Evolutionary conservation across 176 grass and related monocot genomes (phyloP).

Genomic region (Rhynchospora pubera): DNA sequence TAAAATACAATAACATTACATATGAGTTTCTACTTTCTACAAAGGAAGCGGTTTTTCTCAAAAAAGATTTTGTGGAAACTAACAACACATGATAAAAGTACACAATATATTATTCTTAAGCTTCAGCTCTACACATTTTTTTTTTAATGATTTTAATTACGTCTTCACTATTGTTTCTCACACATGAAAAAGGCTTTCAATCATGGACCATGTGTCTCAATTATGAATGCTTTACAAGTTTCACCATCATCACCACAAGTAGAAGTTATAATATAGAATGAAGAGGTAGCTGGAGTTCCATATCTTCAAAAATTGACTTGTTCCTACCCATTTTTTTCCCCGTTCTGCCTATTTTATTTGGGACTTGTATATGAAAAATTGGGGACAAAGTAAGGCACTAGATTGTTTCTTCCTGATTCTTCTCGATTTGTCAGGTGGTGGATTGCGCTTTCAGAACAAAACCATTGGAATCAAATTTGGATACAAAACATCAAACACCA

Average conservation of each 20-base stretch:
- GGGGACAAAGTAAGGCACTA: neutral
- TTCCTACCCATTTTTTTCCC: neutral
- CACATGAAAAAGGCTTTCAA: neutral
- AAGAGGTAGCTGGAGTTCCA: neutral
- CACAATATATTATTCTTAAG: neutral
- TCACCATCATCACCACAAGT: too few species aligned
- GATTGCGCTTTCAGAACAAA: constrained; percentile 22
- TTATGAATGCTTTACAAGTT: neutral
- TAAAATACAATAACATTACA: too few species aligned
- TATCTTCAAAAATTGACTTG: neutral
- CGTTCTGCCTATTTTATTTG: neutral
- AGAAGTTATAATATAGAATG: too few species aligned
- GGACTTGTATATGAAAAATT: neutral
- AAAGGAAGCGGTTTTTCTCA: too few species aligned
- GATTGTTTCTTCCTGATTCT: constrained; percentile 12
- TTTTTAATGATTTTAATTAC: too few species aligned
- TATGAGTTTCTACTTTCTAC: too few species aligned
- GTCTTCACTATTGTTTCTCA: neutral
- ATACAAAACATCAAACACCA: constrained; percentile 21
- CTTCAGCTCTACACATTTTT: neutral
- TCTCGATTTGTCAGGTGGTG: constrained; percentile 5
- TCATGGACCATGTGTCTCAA: neutral
- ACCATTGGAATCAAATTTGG: constrained; percentile 10
- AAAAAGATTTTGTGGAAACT: neutral
- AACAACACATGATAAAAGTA: neutral